Evolutionary conservation across 139 green algal genomes (phyloP).

Genomic region (Pycnococcus provasolii): DNA sequence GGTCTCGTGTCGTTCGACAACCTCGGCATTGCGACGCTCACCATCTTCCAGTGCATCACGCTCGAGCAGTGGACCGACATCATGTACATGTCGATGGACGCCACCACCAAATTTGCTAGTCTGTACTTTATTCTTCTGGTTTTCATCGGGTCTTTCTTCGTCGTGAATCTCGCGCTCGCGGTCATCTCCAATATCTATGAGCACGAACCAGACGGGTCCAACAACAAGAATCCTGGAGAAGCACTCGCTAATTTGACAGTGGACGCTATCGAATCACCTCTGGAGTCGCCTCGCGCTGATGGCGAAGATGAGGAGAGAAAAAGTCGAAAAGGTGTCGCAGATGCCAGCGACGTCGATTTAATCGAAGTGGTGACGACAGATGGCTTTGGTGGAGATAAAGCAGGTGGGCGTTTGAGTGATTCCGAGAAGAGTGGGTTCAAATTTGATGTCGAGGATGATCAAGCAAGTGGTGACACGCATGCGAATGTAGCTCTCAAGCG

Average conservation of each 20-base stretch:
- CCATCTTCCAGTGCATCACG: slow-evolving; percentile 18
- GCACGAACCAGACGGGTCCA: background rate
- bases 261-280: too few species aligned
- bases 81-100: slow-evolving; percentile 23
- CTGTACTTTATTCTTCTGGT: slow-evolving; percentile 19
- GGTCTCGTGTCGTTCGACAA: slow-evolving; percentile 16
- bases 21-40: slow-evolving; percentile 5
- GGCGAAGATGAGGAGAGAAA: background rate
- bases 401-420: too few species aligned
- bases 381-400: background rate
- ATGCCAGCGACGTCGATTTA: background rate
- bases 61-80: slow-evolving; percentile 20
- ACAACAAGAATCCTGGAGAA: background rate
- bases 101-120: slow-evolving; percentile 6
- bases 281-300: background rate
- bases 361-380: slow-evolving; percentile 3
- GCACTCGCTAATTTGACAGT: too few species aligned
- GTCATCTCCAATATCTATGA: slow-evolving; percentile 15
- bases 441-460: background rate
- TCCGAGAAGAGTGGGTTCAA: too few species aligned
- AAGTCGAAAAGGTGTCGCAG: background rate
- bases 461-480: background rate
- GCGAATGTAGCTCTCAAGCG: background rate
- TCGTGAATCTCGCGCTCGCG: slow-evolving; percentile 22
- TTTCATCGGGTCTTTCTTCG: slow-evolving; percentile 18